phyloP scores from a whole-genome alignment of 257 asterid species.

The Rauvolfia tetraphylla region DNA sequence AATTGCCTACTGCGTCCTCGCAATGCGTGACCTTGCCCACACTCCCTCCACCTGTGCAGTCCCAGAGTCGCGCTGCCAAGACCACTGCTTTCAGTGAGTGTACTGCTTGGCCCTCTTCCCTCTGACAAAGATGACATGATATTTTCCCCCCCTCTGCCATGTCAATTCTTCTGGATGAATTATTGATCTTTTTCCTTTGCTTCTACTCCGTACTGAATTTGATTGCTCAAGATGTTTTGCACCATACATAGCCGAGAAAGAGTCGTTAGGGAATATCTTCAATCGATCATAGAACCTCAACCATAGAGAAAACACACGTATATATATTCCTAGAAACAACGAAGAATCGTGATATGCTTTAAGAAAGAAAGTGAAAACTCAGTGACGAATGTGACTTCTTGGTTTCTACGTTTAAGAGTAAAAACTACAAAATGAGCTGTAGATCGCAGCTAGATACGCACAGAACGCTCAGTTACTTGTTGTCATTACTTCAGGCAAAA shows the following conservation, averaged over 20 bases:
- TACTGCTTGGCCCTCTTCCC: neutral
- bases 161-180: neutral
- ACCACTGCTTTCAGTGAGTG: slow-evolving; percentile 50
- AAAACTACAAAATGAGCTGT: too few relatives aligned
- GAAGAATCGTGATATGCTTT: too few relatives aligned
- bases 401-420: neutral
- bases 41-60: slow-evolving; percentile 28
- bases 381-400: neutral
- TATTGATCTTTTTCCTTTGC: neutral
- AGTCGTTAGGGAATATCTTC: neutral
- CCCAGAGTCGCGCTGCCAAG: slow-evolving; percentile 36
- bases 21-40: slow-evolving; percentile 42
- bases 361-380: too few relatives aligned
- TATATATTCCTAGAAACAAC: too few relatives aligned
- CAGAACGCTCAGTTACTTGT: neutral
- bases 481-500: slow-evolving; percentile 41
- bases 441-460: too few relatives aligned
- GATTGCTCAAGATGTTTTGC: too few relatives aligned
- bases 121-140: neutral
- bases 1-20: slow-evolving; percentile 29
- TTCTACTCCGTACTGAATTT: neutral
- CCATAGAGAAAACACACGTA: too few relatives aligned
- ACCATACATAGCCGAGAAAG: too few relatives aligned
- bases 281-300: too few relatives aligned
- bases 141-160: too few relatives aligned